Conservation (phyloP, 257 asterid genomes). For the Solanum sitiens region DNA sequence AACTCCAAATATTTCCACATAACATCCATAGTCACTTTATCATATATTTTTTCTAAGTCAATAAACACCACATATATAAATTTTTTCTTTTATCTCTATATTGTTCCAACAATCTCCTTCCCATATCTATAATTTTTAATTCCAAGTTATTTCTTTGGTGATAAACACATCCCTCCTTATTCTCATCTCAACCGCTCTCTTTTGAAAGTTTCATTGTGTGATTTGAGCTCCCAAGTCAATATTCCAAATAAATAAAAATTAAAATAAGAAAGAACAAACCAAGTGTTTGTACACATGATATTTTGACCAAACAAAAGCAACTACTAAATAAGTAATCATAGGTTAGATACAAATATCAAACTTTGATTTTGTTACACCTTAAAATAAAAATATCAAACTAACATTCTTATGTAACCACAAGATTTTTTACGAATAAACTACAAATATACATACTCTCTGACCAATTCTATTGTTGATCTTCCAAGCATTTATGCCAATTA, state of each 20-base stretch:
- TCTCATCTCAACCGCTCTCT: background rate
- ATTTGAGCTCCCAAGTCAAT: background rate
- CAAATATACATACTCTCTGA: too few species aligned
- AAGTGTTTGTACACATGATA: background rate
- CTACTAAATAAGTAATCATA: background rate
- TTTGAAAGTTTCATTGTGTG: background rate
- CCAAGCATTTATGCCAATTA: too few species aligned
- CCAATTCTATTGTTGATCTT: too few species aligned
- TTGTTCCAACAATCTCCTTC: background rate
- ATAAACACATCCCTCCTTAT: background rate
- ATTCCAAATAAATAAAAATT: background rate
- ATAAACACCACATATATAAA: too few species aligned
- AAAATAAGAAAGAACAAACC: background rate
- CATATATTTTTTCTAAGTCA: background rate
- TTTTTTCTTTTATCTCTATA: too few species aligned
- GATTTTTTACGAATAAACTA: too few species aligned
- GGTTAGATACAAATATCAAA: background rate
- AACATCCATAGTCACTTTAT: background rate
- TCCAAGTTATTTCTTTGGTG: background rate
- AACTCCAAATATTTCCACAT: background rate
- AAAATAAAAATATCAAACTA: background rate
- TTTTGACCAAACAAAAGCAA: background rate
- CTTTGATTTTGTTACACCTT: background rate
- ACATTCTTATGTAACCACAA: too few species aligned
- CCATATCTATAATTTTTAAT: too few species aligned